These are phyloP conservation scores for Euryodendron excelsum DNA, from an alignment of 148 eudicot species.

Conservation along the genomic window DNA sequence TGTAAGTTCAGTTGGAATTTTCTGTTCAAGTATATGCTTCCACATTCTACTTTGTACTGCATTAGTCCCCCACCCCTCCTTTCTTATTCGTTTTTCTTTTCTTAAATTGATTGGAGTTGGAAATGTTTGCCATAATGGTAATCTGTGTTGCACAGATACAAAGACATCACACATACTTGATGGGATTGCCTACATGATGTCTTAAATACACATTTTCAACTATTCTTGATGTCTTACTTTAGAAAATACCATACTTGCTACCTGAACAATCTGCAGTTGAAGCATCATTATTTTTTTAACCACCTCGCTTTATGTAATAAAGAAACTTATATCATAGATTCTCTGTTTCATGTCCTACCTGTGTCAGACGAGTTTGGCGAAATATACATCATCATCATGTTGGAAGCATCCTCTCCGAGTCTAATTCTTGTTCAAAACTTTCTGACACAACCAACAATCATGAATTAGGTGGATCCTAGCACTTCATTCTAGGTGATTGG, in stretches of 20 bases:
- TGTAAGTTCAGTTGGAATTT: slow-evolving; percentile 48
- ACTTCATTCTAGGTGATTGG: neutral
- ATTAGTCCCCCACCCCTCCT: neutral
- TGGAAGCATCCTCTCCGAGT: neutral
- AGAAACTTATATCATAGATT: no score
- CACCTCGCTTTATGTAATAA: no score
- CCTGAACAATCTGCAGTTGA: neutral
- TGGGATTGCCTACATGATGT: neutral
- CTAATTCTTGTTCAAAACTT: neutral
- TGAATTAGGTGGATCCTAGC: slow-evolving; percentile 2
- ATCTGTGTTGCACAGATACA: neutral
- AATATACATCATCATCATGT: neutral
- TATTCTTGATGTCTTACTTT: neutral
- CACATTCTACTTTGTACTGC: slow-evolving; percentile 4
- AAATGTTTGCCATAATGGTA: neutral
- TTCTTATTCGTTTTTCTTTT: neutral
- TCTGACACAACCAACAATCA: neutral
- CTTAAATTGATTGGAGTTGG: neutral
- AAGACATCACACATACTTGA: neutral
- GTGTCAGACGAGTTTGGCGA: neutral
- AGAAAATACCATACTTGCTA: neutral
- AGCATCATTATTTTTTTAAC: neutral
- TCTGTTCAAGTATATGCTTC: neutral
- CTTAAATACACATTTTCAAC: no score
- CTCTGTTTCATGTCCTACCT: neutral